Evolutionary conservation across 2,329 filamentous ascomycete species (phyloP).

Genomic region (Aaosphaeria pasadenensis): DNA sequence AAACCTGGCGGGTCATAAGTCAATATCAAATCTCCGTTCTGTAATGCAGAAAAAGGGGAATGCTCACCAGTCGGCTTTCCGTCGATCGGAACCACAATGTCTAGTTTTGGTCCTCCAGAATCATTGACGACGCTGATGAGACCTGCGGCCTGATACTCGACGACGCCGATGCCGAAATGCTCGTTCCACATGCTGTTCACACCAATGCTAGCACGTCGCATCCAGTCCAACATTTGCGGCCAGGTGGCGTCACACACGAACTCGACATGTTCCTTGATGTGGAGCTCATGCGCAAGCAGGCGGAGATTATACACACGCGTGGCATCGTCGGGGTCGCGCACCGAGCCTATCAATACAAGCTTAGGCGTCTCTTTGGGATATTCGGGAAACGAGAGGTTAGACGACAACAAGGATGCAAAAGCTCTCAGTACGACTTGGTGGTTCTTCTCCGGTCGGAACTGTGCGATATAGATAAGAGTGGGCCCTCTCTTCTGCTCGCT

Average conservation of each 20-base stretch:
- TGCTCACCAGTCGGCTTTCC: conserved; percentile 69
- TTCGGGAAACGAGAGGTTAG: conserved; percentile 21
- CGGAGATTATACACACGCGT: conserved; percentile 86
- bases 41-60: background rate
- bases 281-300: conserved; percentile 78
- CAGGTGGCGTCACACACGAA: conserved; percentile 90
- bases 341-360: conserved; percentile 84
- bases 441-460: conserved; percentile 97
- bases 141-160: conserved; percentile 95
- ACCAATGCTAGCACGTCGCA: conserved; percentile 74
- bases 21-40: background rate
- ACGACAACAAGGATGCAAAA: conserved; percentile 69
- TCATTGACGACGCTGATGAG: conserved; percentile 91
- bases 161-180: conserved; percentile 97
- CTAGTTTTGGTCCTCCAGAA: conserved; percentile 86
- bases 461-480: conserved; percentile 85
- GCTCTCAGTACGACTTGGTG: conserved; percentile 82
- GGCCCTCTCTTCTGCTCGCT: conserved; percentile 70
- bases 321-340: conserved; percentile 78
- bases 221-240: conserved; percentile 78
- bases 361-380: conserved; percentile 55
- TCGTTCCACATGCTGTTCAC: conserved; percentile 99
- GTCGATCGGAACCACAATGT: conserved; percentile 83
- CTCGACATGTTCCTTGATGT: conserved; percentile 75
- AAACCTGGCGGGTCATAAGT: conserved; percentile 60